phyloP scores from a whole-genome alignment of 1,139 yeast genomes.

The Zygoascus hellenicus region DNA sequence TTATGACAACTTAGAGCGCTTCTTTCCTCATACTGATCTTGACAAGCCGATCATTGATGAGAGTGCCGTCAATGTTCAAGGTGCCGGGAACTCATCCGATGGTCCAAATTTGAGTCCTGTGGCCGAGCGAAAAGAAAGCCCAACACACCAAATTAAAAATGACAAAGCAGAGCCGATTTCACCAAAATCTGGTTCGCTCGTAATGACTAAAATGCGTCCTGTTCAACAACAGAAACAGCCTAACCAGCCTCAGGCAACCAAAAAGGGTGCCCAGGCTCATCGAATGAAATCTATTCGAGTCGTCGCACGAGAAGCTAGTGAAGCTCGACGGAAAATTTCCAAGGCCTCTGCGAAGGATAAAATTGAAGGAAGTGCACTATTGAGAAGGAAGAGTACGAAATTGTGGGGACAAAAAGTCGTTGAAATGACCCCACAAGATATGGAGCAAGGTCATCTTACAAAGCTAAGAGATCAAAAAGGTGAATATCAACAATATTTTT shows the following conservation, averaged over 20 bases:
- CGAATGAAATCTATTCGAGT: slow-evolving; percentile 85
- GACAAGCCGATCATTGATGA: slow-evolving; percentile 90
- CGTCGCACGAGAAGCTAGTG: slow-evolving; percentile 88
- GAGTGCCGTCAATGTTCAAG: slow-evolving; percentile 47
- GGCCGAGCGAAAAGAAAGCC: slow-evolving; percentile 23
- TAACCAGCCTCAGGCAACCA: background rate
- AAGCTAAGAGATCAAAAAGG: slow-evolving; percentile 60
- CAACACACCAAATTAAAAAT: slow-evolving; percentile 9
- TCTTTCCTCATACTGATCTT: slow-evolving; percentile 87
- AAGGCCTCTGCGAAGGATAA: slow-evolving; percentile 6
- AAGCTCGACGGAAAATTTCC: slow-evolving; percentile 42
- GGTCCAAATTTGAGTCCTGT: slow-evolving; percentile 23
- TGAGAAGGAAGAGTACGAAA: slow-evolving; percentile 79
- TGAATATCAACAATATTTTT: slow-evolving; percentile 77
- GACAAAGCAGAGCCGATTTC: background rate
- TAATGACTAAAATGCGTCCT: background rate
- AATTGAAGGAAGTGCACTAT: slow-evolving; percentile 27
- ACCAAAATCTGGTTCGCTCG: background rate
- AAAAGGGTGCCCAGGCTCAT: slow-evolving; percentile 6
- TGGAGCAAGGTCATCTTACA: slow-evolving; percentile 50
- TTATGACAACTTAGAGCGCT: slow-evolving; percentile 82
- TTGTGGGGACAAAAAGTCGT: slow-evolving; percentile 96
- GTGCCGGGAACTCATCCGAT: background rate
- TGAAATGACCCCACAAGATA: slow-evolving; percentile 77
- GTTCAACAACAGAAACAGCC: background rate